Conservation (phyloP, 2,329 filamentous ascomycete species). For the Aspergillus sp. region DNA sequence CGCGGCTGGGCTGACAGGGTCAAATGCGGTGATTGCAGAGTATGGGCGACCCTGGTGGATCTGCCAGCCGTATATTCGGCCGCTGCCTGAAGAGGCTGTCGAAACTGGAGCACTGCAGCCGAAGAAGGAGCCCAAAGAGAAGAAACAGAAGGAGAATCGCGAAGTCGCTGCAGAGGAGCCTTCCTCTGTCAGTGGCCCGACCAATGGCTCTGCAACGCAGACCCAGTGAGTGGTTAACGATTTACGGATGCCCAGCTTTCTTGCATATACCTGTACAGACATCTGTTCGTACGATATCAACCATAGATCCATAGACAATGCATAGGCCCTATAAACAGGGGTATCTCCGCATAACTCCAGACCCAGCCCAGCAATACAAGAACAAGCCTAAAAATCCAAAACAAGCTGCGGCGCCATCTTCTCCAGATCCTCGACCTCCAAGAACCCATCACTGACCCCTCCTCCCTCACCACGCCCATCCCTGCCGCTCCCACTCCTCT, state of each 20-base stretch:
- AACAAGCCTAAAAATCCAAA: constrained; percentile 59
- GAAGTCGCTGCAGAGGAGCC: constrained; percentile 3
- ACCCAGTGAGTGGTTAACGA: constrained; percentile 21
- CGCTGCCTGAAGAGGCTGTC: constrained; percentile 77
- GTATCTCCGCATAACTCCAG: constrained; percentile 14
- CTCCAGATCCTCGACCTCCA: constrained; percentile 85
- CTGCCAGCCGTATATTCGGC: constrained; percentile 76
- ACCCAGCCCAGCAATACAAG: constrained; percentile 5
- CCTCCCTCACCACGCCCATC: constrained; percentile 20
- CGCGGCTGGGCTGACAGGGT: constrained; percentile 31
- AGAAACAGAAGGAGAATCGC: too few species aligned
- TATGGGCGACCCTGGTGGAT: constrained; percentile 85
- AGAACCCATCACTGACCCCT: constrained; percentile 47
- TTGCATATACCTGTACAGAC: too few species aligned
- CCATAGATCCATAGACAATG: not conserved
- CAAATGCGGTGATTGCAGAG: constrained; percentile 53
- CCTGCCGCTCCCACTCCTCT: constrained; percentile 45
- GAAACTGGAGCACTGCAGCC: constrained; percentile 67
- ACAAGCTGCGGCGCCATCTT: constrained; percentile 76
- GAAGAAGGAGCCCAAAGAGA: constrained; percentile 53
- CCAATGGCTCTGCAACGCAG: constrained; percentile 13
- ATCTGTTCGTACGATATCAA: constrained; percentile 2
- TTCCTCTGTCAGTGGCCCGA: constrained; percentile 6
- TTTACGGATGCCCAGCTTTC: too few species aligned
- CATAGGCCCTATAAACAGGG: constrained; percentile 1